phyloP scores from a whole-genome alignment of 768 basidiomycete species.

The Suillus lakei region DNA sequence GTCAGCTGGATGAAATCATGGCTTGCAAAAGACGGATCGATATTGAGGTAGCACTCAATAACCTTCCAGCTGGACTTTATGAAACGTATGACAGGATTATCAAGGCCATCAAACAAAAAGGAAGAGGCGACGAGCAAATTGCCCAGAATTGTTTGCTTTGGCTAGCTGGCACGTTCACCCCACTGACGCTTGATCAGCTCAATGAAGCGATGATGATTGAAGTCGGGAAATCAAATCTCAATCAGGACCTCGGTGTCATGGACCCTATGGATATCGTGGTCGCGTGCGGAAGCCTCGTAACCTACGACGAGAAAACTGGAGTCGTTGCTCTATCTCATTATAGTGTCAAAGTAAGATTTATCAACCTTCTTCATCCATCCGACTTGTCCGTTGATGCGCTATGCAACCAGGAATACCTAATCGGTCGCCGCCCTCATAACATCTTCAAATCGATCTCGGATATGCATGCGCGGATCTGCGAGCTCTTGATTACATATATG shows the following conservation, averaged over 20 bases:
- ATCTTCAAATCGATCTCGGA: background rate
- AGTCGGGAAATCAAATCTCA: background rate
- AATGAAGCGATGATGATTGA: conserved; percentile 8
- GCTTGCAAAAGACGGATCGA: background rate
- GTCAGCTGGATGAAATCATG: background rate
- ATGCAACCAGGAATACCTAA: background rate
- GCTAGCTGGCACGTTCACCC: conserved; percentile 3
- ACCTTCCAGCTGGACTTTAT: too few species aligned
- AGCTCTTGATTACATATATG: too few species aligned
- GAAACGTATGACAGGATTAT: conserved; percentile 26
- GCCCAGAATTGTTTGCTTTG: conserved; percentile 1
- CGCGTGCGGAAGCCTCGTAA: conserved; percentile 1
- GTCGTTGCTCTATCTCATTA: conserved; percentile 10
- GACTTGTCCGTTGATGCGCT: background rate
- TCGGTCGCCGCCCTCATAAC: background rate
- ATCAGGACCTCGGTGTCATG: background rate
- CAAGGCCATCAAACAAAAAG: conserved; percentile 9
- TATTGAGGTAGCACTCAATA: conserved; percentile 10
- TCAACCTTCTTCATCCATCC: background rate
- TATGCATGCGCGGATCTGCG: background rate
- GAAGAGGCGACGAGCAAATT: background rate
- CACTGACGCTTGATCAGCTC: too few species aligned
- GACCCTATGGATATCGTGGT: conserved; percentile 4
- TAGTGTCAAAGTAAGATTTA: conserved; percentile 10
- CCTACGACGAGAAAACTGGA: background rate